A percentile compares a stretch with the other conserved stretches of the same genome.
These are phyloP conservation scores for Calocera cornea DNA, from an alignment of 768 basidiomycete genomes.

Conservation along the genomic window DNA sequence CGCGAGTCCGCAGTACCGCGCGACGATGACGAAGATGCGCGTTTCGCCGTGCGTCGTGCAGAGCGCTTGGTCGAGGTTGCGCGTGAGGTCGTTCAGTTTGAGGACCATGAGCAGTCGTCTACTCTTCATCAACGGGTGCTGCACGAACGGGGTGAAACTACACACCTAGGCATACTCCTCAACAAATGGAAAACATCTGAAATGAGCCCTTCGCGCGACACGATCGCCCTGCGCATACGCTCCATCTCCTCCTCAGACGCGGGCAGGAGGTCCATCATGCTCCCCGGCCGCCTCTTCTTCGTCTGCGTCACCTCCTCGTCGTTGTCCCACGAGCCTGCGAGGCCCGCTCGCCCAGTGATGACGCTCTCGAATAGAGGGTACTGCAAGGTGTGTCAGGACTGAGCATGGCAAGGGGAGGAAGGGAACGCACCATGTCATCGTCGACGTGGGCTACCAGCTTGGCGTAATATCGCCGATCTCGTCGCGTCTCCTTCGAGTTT, in stretches of 20 bases:
- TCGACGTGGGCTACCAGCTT: conserved; percentile 81
- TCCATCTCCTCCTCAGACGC: conserved; percentile 69
- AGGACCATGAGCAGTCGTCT: conserved; percentile 32
- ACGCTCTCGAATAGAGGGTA: conserved; percentile 93
- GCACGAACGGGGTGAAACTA: conserved; percentile 31
- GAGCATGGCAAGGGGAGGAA: conserved; percentile 8
- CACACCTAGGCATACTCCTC: conserved; percentile 67
- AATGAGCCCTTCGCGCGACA: conserved; percentile 69
- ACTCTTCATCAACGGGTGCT: conserved; percentile 42
- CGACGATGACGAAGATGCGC: conserved; percentile 82
- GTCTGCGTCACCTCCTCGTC: conserved; percentile 29
- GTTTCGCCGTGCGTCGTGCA: conserved; percentile 63
- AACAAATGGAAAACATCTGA: conserved; percentile 78
- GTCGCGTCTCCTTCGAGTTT: conserved; percentile 47
- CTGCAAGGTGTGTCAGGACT: conserved; percentile 27
- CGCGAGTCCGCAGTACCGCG: conserved; percentile 70
- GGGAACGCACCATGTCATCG: conserved; percentile 54
- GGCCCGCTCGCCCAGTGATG: conserved; percentile 66
- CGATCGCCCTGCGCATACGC: conserved; percentile 67
- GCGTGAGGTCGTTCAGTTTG: conserved; percentile 62
- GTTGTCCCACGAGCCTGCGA: conserved; percentile 43
- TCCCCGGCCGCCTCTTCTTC: conserved; percentile 43
- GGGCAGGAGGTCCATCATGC: conserved; percentile 60
- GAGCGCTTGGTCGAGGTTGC: conserved; percentile 70
- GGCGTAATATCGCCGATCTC: conserved; percentile 74